A percentile compares a stretch with the other conserved stretches of the same genome.
Evolutionary conservation across 1,284 basidiomycete genomes (phyloP).

Genomic region (Moniliophthora roreri): DNA sequence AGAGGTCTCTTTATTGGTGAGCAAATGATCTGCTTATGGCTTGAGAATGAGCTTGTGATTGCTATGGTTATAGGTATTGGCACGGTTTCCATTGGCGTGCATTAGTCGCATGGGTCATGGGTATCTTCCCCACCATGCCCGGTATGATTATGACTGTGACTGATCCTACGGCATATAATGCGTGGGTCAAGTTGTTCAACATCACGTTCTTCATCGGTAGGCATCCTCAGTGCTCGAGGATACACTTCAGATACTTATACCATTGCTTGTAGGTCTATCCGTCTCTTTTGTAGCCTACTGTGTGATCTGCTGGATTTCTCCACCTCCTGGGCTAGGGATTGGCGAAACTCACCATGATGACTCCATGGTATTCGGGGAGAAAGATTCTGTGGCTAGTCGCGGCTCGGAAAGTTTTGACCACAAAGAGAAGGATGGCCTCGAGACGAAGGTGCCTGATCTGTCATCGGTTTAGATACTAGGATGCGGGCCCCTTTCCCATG

Average conservation of each 20-base stretch:
- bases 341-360: constrained; percentile 17
- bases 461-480: too few species aligned
- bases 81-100: constrained; percentile 22
- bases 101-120: constrained; percentile 18
- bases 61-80: constrained; percentile 18
- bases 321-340: constrained; percentile 18
- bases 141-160: constrained; percentile 19
- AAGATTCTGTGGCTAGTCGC: background rate
- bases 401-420: too few species aligned
- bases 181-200: constrained; percentile 20
- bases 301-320: constrained; percentile 17
- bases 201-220: constrained; percentile 21
- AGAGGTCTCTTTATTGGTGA: constrained; percentile 18
- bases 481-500: too few species aligned
- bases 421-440: too few species aligned
- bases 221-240: background rate
- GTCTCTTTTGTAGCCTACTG: constrained; percentile 17
- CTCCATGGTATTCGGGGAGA: constrained; percentile 6
- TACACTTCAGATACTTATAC: background rate
- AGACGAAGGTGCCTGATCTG: too few species aligned
- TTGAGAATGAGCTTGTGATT: too few species aligned
- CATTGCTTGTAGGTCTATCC: constrained; percentile 8
- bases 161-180: constrained; percentile 14
- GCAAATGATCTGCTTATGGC: too few species aligned
- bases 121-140: constrained; percentile 22